Conservation (phyloP, 2,329 filamentous ascomycete species). For the Epichloe uncinata region DNA sequence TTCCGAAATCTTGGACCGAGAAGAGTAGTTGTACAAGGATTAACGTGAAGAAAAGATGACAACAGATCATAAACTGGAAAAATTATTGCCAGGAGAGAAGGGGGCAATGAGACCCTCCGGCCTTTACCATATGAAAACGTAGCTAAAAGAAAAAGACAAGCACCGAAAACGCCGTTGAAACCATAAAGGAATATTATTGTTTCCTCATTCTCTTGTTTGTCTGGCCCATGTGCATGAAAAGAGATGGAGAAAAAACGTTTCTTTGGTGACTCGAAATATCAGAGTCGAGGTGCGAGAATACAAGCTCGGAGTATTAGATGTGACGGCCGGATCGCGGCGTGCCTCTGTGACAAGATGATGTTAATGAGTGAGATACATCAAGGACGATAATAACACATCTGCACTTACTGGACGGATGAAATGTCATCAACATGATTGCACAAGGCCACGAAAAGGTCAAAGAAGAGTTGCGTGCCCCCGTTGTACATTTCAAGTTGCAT, state of each 20-base stretch:
- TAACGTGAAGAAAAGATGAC: conserved; percentile 5
- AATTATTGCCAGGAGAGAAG: background rate
- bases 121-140: background rate
- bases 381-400: background rate
- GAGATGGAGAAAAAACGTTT: background rate
- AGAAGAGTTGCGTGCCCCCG: conserved; percentile 73
- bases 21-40: conserved; percentile 24
- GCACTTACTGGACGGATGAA: conserved; percentile 39
- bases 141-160: background rate
- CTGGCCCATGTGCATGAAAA: background rate
- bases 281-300: conserved; percentile 1
- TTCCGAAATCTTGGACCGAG: conserved; percentile 5
- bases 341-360: conserved; percentile 12
- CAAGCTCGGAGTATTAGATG: conserved; percentile 12
- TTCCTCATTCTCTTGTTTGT: background rate
- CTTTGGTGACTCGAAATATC: background rate
- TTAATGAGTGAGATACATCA: background rate
- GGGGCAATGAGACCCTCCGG: too few relatives aligned
- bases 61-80: background rate
- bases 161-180: background rate
- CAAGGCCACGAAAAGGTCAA: conserved; percentile 85
- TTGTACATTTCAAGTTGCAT: conserved; percentile 93
- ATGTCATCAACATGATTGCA: conserved; percentile 78
- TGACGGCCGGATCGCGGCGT: conserved; percentile 36
- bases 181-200: background rate